Evolutionary conservation across 169 alveolate genomes (phyloP), one percentile per base, ranked within the genome.

Genomic region (Hepatocystis sp.): DNA sequence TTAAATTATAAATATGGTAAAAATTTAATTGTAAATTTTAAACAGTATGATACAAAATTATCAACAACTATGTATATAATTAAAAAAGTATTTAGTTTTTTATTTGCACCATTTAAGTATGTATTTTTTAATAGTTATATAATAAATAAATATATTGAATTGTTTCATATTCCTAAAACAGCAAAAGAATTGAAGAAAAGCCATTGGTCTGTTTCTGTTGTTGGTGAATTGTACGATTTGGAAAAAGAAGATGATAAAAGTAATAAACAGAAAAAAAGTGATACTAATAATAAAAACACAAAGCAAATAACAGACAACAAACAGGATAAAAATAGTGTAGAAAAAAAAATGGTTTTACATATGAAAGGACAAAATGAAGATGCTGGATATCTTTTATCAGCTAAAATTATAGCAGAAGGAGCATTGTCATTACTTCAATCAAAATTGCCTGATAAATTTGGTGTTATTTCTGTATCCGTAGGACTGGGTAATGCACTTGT

Each of bases 1-100:
- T 32, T 76, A 21, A 76, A 76, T 60, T 76, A 76, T 52, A 76
- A 46, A 36, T 76, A 76, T 46, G 88, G 88, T 15, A 76, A 76
- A 39, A 23, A 58, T 49, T 7, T 76, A 13, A 52, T 58, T 21
- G 25, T 76, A 11, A 21, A 51, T 58, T 76, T 58, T 76, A 61
- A 76, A 21, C 64, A 76, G 21, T 76, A 76, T 58, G 88, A 76
- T 47, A 7, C 88, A 2, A 27, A 76, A 13, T 44, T 76, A 34
- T 21, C 53, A 2, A 46, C 64, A 5, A 34, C 65, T 39, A 46
- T 39, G 40, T 76, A 76, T 52, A 19, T 76, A 17, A 3, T 56
- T 19, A 58, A 49, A 39, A 42, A 21, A 28, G 25, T 44, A 4
- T 30, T 27, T 7, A 36, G 47, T 36, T 5, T 10, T 7, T 5